Base-by-base conservation (phyloP, 805 yeast species). In the Kluyveromyces lactis region DNA sequence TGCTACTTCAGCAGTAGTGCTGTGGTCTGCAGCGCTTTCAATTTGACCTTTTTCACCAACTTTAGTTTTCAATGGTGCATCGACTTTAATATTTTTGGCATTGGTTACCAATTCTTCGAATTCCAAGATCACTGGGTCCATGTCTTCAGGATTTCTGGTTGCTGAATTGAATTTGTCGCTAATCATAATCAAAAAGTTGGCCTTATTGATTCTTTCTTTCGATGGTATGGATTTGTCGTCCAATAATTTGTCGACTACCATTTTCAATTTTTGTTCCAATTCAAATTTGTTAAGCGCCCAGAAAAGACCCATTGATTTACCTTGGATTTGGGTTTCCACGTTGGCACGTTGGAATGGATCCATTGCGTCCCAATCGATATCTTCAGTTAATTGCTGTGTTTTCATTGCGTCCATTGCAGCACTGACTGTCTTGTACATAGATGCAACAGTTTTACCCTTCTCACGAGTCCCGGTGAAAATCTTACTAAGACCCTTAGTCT, bases 201-300 rank as follows among this genome's bases (percentile, higher is more conserved):
- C 97, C 41, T 95, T 75, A 31, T 74, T 75, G 3, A 75, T 50
- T 47, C 94, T 76, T 52, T 78, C 81, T 44, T 73, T 68, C 11
- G 74, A 65, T 7, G 75, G 58, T n/a, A 83, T 73, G 0, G 60
- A 43, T 55, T 79, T 78, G 55, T 90, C 96, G 44, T 74, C 66
- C 33, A 89, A 67, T 4, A 89, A 83, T 43, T 69, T 71, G 48
- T 85, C 92, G 58, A 92, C 85, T 8, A 87, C 87, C 24, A 81
- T 89, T 36, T 92, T 75, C 38, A 84, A 56, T n/a, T 84, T 79
- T 21, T 81, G 71, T 43, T 81, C 80, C 39, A 89, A 79, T 64
- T 92, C 99, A 62, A 78, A 81, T 50, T 83, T 79, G 16, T 95
- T 86, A 29, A 95, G 85, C 17, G 85, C 84, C 99, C 99, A 92